These are phyloP conservation scores for Gossypium gossypioides DNA, from an alignment of 441 rosid genomes.

Conservation along the genomic window DNA sequence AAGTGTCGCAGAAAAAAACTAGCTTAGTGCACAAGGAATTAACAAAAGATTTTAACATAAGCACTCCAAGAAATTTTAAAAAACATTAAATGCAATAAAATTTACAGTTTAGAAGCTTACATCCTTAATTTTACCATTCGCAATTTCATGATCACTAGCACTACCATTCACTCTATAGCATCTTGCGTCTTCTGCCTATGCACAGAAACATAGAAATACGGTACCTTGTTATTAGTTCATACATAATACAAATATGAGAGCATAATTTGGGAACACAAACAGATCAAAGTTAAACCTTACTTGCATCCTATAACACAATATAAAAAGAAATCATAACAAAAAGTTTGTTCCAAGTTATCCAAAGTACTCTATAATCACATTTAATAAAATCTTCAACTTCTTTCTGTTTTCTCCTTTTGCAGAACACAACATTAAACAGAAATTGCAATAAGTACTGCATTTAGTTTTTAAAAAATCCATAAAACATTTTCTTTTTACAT, in stretches of 20 bases:
- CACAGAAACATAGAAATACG: neutral
- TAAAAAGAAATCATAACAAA: neutral
- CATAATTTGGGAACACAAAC: neutral
- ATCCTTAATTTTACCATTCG: neutral
- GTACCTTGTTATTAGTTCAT: neutral
- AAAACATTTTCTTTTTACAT: neutral
- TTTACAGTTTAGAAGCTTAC: neutral
- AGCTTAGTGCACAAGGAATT: neutral
- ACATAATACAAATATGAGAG: neutral
- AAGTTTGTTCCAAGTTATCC: neutral
- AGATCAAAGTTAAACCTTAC: neutral
- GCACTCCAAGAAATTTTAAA: neutral
- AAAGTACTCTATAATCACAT: neutral
- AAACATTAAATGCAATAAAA: neutral
- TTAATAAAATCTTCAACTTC: neutral
- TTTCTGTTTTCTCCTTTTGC: neutral
- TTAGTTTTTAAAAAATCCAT: neutral
- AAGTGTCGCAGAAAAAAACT: neutral
- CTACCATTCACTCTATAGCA: conserved; percentile 7
- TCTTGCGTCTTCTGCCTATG: conserved; percentile 18
- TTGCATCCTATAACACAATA: neutral
- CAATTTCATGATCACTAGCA: neutral
- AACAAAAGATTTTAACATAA: neutral
- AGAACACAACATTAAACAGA: neutral
- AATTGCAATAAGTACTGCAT: neutral